phyloP scores from a whole-genome alignment of 2,329 filamentous ascomycete genomes.

The Neofusicoccum parvum region DNA sequence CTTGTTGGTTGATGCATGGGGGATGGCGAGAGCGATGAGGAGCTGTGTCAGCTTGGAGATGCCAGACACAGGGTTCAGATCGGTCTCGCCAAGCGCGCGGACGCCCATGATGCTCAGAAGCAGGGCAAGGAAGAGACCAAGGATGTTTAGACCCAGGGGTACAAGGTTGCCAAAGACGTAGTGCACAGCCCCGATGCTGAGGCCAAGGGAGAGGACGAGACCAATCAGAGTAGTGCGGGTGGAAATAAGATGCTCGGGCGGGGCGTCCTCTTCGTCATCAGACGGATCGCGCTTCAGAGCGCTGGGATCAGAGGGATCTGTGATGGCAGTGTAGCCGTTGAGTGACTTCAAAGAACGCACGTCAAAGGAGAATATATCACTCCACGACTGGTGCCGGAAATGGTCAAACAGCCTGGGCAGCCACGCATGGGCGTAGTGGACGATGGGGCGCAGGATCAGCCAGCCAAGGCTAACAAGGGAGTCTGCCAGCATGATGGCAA shows the following conservation, averaged over 20 bases:
- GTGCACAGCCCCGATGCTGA: constrained; percentile 82
- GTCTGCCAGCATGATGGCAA: constrained; percentile 96
- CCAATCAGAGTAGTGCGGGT: constrained; percentile 71
- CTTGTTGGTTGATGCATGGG: constrained; percentile 65
- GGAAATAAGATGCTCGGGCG: constrained; percentile 78
- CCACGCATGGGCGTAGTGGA: constrained; percentile 49
- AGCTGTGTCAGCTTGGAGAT: constrained; percentile 97
- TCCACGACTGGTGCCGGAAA: constrained; percentile 38
- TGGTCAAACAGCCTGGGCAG: constrained; percentile 33
- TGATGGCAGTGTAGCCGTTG: constrained; percentile 43
- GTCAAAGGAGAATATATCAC: constrained; percentile 33
- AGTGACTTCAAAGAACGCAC: constrained; percentile 33
- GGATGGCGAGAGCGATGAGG: constrained; percentile 89
- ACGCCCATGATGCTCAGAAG: constrained; percentile 66
- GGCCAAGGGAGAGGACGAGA: constrained; percentile 71
- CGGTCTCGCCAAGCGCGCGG: constrained; percentile 74
- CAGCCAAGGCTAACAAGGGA: constrained; percentile 85
- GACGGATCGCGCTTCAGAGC: constrained; percentile 36
- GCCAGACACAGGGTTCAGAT: constrained; percentile 92
- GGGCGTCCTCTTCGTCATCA: constrained; percentile 71
- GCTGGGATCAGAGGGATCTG: constrained; percentile 24
- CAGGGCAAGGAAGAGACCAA: constrained; percentile 79
- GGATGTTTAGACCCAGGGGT: constrained; percentile 76
- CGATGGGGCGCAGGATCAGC: constrained; percentile 67
- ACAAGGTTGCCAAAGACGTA: constrained; percentile 82